Base-by-base conservation (phyloP, 225 moss, liverwort and hornwort genomes). In the Marchantia paleacea region DNA sequence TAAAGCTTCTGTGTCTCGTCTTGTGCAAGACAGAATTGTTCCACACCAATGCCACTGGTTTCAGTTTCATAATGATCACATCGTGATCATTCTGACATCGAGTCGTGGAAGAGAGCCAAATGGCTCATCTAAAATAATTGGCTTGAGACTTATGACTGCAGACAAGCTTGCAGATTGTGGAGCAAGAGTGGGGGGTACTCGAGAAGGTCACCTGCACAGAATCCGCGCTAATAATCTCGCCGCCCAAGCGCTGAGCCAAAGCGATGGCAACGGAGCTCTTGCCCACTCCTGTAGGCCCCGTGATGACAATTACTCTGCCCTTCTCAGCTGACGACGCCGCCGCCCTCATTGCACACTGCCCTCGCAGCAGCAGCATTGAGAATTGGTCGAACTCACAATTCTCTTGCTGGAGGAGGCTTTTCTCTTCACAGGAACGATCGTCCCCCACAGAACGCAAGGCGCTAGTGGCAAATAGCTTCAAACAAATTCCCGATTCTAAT, bases 171-270 rank as follows among this genome's bases (percentile, higher is more conserved):
- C 39, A 39, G 39, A 39, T 39, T 39, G 39, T 39, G 39, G 39
- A 39, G 39, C 39, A 39, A 39, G 39, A 39, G 39, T 39, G 39
- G 39, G 39, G 2, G 39, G 39, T 39, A 39, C 3, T 39, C 39
- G 39, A 39, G 39, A 5, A 39, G 51, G 39, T 58, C 55, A 90
- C 92, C 86, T 96, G 97, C 20, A 97, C 94, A 13, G 94, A 94
- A 73, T 97, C 94, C 52, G 97, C 93, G 55, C 97, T 97, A 81
- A 97, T 94, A 75, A 93, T 94, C 82, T 94, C 94, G n/a, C 97
- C 94, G 25, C 88, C 91, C 60, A 94, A 85, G 7, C 90, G 85
- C 81, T 85, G 85, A 13, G 97, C 93, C 20, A 97, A 84, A 69
- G 92, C 91, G 68, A 97, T 86, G 66, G 97, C 97, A 55, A 91